Evolutionary conservation across 768 basidiomycete species (phyloP).

Genomic region (Termitomyces sp.): DNA sequence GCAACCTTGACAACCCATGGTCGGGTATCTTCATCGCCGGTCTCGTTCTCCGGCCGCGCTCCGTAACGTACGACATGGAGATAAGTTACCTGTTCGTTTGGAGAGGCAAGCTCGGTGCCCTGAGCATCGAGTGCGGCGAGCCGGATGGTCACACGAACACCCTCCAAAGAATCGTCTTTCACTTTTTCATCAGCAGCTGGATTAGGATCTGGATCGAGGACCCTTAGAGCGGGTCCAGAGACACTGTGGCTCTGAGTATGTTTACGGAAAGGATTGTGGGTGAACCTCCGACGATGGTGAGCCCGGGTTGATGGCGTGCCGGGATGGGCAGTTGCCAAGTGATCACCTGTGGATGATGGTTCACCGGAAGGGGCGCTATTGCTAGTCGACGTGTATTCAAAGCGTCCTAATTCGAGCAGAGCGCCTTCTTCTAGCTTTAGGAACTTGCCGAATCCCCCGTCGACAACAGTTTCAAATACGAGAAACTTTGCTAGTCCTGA

Average conservation of each 20-base stretch:
- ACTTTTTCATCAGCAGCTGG: constrained; percentile 26
- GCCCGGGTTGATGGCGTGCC: constrained; percentile 12
- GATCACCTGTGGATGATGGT: constrained; percentile 7
- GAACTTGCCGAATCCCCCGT: constrained; percentile 77
- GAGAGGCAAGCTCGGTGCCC: constrained; percentile 56
- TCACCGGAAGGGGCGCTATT: constrained; percentile 16
- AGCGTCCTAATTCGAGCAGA: constrained; percentile 74
- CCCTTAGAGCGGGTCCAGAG: constrained; percentile 74
- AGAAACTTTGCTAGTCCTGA: constrained; percentile 39
- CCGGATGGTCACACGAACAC: constrained; percentile 73
- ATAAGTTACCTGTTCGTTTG: constrained; percentile 88
- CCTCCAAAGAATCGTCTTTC: constrained; percentile 44
- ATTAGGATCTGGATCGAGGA: constrained; percentile 67
- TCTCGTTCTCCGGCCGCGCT: constrained; percentile 28
- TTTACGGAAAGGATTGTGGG: constrained; percentile 63
- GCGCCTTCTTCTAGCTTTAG: constrained; percentile 76
- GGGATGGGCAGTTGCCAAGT: constrained; percentile 1
- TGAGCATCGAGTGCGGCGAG: constrained; percentile 79
- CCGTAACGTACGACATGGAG: constrained; percentile 78
- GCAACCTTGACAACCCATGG: constrained; percentile 93
- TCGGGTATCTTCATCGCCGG: constrained; percentile 50
- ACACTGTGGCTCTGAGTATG: constrained; percentile 43
- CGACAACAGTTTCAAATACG: constrained; percentile 59
- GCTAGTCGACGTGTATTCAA: constrained; percentile 38
- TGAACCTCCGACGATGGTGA: constrained; percentile 50